phyloP scores from a whole-genome alignment of 2,329 filamentous ascomycete genomes.

The Tolypocladium guangdongense region DNA sequence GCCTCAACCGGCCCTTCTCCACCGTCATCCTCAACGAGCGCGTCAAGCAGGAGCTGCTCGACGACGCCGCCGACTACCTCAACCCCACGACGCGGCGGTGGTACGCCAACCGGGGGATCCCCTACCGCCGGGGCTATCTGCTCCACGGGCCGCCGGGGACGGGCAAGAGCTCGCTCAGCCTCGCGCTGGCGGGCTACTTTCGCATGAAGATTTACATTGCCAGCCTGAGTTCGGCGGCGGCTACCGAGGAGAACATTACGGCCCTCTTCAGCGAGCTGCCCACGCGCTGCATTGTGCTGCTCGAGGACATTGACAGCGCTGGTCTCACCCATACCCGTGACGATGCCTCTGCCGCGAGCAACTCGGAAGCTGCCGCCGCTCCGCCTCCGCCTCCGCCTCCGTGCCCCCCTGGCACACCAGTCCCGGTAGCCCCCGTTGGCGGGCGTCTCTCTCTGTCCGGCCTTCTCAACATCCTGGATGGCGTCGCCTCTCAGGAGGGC shows the following conservation, averaged over 20 bases:
- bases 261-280: slow-evolving; percentile 57
- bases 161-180: slow-evolving; percentile 63
- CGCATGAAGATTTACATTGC: slow-evolving; percentile 63
- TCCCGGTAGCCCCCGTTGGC: neutral
- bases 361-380: neutral
- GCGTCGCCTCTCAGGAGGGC: slow-evolving; percentile 53
- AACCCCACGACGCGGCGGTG: slow-evolving; percentile 55
- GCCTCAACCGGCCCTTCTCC: slow-evolving; percentile 49
- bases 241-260: slow-evolving; percentile 55
- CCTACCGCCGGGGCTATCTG: slow-evolving; percentile 75
- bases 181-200: slow-evolving; percentile 60
- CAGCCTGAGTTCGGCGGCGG: slow-evolving; percentile 49
- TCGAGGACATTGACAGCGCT: slow-evolving; percentile 68
- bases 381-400: slow-evolving; percentile 3
- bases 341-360: slow-evolving; percentile 5
- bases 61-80: slow-evolving; percentile 53
- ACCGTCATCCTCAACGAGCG: slow-evolving; percentile 54
- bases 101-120: slow-evolving; percentile 77
- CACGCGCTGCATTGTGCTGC: slow-evolving; percentile 57
- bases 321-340: slow-evolving; percentile 54
- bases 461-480: slow-evolving; percentile 72
- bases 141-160: slow-evolving; percentile 73
- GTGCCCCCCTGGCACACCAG: slow-evolving; percentile 1
- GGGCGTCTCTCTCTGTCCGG: slow-evolving; percentile 58
- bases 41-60: slow-evolving; percentile 47